Evolutionary conservation across 2,329 filamentous ascomycete species (phyloP), one percentile per base, ranked within the genome.

Genomic region (Rachicladosporium sp.): DNA sequence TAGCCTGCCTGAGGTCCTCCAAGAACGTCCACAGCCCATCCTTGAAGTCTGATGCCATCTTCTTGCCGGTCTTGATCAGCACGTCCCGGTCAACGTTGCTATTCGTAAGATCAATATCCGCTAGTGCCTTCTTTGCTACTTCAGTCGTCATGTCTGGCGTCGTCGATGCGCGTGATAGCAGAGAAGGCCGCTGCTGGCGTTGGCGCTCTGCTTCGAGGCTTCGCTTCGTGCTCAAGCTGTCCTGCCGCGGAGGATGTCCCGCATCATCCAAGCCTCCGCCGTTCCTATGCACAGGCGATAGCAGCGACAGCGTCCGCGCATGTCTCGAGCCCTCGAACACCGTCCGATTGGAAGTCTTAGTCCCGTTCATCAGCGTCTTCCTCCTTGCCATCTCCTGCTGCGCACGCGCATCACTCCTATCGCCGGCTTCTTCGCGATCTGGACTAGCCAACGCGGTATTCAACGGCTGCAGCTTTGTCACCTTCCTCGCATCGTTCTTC

Each of bases 1-100:
- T 94, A 10, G 89, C 93, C 62, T 96, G 91, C 49, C 88, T 75
- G 35, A 98, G 77, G 56, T 98, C 91, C 58, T 96, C 91, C 43
- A 94, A 78, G 61, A 98, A 98, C 1, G 85, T 94, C 77, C 83
- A 88, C 36, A 98, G 66, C 2, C 91, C 89, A 37, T 91, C 77
- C 57, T 80, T 85, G 60, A 98, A 78, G 61, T 95, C 91, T 43
- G 84, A 82, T 10, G 88, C 83, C 61, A 94, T 80, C 59, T 91
- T 84, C 56, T 87, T 87, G 43, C 68, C 67, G 40, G 65, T 74
- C 52, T 61, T 67, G 43, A 76, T 57, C 31, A 77, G 55, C n/a
- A 64, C 58, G 33, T 76, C 72, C 10, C 67, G 62, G 21, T 68
- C 64, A 8, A 66, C 45, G 56, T 6, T 63, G 57, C 58, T 60